A percentile compares a stretch with the other conserved stretches of the same genome.
These are phyloP conservation scores for Fraxinus baroniana DNA, from an alignment of 305 asterid species.

Conservation along the genomic window DNA sequence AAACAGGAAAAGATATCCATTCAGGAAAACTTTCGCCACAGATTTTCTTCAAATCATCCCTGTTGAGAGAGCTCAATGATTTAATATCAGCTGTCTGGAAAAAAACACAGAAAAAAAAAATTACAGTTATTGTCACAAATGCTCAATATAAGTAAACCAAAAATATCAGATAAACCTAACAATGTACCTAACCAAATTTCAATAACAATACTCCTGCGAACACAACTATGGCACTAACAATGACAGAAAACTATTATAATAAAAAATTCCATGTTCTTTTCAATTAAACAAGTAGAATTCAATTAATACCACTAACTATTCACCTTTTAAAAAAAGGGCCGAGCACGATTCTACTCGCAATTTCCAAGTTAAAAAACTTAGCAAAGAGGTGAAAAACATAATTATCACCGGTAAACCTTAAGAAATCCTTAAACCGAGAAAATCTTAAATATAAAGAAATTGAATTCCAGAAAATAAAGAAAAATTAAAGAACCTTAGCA, in stretches of 20 bases:
- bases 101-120: conserved; percentile 19
- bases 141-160: background rate
- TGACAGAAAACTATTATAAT: background rate
- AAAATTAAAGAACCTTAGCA: conserved; percentile 62
- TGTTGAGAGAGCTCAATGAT: conserved; percentile 69
- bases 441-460: background rate
- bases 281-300: background rate
- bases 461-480: background rate
- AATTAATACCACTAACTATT: background rate
- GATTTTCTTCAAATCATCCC: conserved; percentile 88
- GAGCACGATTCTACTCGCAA: background rate
- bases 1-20: conserved; percentile 96
- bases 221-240: background rate
- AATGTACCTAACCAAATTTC: background rate
- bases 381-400: background rate
- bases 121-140: background rate
- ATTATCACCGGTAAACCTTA: background rate
- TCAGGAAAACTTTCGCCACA: conserved; percentile 91
- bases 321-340: background rate
- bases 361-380: background rate
- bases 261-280: background rate
- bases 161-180: background rate
- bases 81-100: conserved; percentile 87
- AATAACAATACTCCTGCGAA: background rate
- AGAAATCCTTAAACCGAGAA: background rate